A percentile compares a stretch with the other conserved stretches of the same genome.
Evolutionary conservation across 352 stramenopile genomes (phyloP).

Genomic region (Phytophthora nicotianae): DNA sequence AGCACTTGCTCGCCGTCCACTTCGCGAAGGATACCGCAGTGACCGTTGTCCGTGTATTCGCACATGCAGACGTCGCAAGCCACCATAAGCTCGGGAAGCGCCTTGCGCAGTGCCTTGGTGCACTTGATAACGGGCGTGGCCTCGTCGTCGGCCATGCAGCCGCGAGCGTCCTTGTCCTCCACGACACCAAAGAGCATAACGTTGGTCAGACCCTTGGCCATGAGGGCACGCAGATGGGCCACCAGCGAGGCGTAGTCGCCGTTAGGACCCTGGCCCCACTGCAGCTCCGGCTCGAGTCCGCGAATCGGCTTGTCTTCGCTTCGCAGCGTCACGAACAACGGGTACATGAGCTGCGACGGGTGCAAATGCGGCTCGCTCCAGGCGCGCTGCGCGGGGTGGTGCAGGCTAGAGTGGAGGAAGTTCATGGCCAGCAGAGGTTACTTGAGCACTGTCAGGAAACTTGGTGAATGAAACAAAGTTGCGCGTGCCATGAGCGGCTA

Average conservation of each 20-base stretch:
- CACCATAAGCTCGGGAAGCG: constrained; percentile 79
- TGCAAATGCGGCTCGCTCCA: constrained; percentile 90
- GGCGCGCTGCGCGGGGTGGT: constrained; percentile 78
- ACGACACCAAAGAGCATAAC: constrained; percentile 92
- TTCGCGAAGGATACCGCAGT: constrained; percentile 79
- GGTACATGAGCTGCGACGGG: constrained; percentile 90
- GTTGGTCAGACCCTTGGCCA: constrained; percentile 76
- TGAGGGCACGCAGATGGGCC: constrained; percentile 66
- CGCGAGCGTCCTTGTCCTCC: constrained; percentile 78
- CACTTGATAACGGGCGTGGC: constrained; percentile 82
- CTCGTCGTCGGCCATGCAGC: constrained; percentile 74
- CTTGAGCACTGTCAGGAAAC: constrained; percentile 9
- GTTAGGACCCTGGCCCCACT: constrained; percentile 79
- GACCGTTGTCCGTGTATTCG: constrained; percentile 91
- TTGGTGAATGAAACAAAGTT: constrained; percentile 28
- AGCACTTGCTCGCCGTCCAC: constrained; percentile 96
- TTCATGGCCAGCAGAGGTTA: constrained; percentile 19
- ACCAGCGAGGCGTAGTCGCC: constrained; percentile 77
- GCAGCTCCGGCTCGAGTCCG: constrained; percentile 83
- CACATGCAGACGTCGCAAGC: constrained; percentile 91
- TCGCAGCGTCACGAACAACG: constrained; percentile 86
- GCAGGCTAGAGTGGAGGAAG: constrained; percentile 79
- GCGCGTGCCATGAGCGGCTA: constrained; percentile 11
- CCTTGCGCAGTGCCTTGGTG: constrained; percentile 62
- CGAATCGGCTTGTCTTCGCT: constrained; percentile 73